These are phyloP conservation scores for Mucor lusitanicus DNA, from an alignment of 371 early-diverging fungal genomes.

Conservation along the genomic window DNA sequence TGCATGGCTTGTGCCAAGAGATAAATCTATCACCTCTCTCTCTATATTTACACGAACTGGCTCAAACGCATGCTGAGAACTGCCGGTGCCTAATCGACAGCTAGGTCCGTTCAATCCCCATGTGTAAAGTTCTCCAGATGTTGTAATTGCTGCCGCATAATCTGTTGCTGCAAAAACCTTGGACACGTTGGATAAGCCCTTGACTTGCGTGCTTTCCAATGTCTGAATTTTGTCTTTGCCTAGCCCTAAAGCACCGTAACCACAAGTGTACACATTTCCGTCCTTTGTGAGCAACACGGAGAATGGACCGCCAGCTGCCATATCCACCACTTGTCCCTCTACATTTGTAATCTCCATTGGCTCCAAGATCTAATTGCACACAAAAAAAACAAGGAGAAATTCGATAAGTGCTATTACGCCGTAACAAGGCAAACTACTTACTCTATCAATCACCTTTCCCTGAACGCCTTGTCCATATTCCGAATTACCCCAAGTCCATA, in stretches of 20 bases:
- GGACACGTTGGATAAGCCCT: conserved; percentile 30
- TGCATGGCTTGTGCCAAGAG: conserved; percentile 55
- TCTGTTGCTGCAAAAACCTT: conserved; percentile 60
- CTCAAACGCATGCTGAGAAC: conserved; percentile 44
- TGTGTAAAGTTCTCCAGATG: conserved; percentile 52
- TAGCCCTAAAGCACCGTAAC: conserved; percentile 74
- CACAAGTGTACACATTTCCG: conserved; percentile 69
- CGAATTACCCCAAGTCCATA: conserved; percentile 84
- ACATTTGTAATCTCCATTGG: conserved; percentile 48
- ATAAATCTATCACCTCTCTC: conserved; percentile 42
- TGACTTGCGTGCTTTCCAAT: conserved; percentile 43
- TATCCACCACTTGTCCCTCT: conserved; percentile 40
- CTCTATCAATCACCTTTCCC: conserved; percentile 69
- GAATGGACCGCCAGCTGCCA: conserved; percentile 80
- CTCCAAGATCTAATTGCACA: conserved; percentile 55
- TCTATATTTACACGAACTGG: conserved; percentile 44
- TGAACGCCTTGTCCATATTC: conserved; percentile 83
- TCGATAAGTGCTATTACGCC: neutral
- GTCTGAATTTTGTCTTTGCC: conserved; percentile 53
- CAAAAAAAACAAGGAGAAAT: neutral
- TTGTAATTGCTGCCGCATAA: conserved; percentile 60
- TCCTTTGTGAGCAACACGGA: conserved; percentile 61
- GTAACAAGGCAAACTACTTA: conserved; percentile 22
- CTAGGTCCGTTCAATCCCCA: conserved; percentile 64
- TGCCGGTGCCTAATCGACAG: conserved; percentile 55